A percentile compares a stretch with the other conserved stretches of the same genome.
These are phyloP conservation scores for Trypanosoma mega DNA, from an alignment of 208 protist species.

Conservation along the genomic window DNA sequence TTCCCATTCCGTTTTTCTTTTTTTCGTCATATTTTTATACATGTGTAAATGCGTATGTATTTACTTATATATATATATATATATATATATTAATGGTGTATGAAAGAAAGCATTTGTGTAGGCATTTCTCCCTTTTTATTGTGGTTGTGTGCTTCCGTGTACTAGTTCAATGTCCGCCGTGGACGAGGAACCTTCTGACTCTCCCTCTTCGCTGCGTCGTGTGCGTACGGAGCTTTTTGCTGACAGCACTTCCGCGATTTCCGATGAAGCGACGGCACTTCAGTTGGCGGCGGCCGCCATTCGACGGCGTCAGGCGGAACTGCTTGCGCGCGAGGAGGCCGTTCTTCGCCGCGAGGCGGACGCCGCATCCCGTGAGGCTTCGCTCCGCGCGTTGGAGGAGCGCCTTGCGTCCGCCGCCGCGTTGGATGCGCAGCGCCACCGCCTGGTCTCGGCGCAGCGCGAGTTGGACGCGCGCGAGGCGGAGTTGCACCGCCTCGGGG, in stretches of 20 bases:
- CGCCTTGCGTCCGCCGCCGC: not conserved
- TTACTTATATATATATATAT: no score
- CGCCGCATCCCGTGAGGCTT: not conserved
- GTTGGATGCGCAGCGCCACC: not conserved
- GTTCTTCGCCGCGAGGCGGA: slow-evolving; percentile 7
- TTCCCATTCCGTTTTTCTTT: no score
- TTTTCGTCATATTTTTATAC: no score
- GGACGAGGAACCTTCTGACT: no score
- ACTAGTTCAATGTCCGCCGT: no score
- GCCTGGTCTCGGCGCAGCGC: not conserved
- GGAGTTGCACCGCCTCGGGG: not conserved
- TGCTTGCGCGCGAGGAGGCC: slow-evolving; percentile 11
- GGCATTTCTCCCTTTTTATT: no score
- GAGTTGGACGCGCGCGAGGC: not conserved
- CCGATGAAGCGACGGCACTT: no score
- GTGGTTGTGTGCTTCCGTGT: no score
- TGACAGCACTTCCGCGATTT: not conserved
- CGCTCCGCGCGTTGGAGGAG: not conserved
- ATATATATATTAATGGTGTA: no score
- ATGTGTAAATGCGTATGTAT: no score
- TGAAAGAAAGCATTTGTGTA: no score
- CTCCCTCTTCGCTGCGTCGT: not conserved
- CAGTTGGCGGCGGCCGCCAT: not conserved
- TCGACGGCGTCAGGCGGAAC: not conserved
- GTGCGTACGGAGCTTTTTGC: not conserved